A percentile compares a stretch with the other conserved stretches of the same genome.
Evolutionary conservation across 2,329 filamentous ascomycete genomes (phyloP).

Genomic region (Phaeosphaeria sp.): DNA sequence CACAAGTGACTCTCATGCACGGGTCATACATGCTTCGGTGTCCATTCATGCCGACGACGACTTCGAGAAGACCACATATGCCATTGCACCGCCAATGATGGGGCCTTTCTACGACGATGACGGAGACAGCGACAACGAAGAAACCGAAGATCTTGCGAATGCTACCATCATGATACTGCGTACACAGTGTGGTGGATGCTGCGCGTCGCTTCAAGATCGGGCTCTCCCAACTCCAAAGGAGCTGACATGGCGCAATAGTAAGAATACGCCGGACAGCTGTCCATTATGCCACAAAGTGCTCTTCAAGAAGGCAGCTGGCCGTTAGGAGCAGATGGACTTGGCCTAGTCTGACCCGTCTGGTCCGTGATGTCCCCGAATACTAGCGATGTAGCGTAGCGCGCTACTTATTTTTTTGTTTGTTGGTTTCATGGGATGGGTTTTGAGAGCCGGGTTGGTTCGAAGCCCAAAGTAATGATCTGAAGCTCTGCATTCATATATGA

Average conservation of each 20-base stretch:
- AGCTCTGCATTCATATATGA: too few species aligned
- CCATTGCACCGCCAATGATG: background rate
- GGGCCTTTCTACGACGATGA: background rate
- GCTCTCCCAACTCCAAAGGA: background rate
- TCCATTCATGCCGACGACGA: background rate
- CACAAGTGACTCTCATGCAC: background rate
- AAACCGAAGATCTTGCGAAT: background rate
- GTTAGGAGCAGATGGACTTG: background rate
- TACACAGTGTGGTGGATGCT: background rate
- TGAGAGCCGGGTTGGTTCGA: too few species aligned
- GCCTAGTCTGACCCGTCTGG: background rate
- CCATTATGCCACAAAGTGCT: conserved; percentile 19
- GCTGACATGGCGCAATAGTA: conserved; percentile 11
- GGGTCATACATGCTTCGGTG: background rate
- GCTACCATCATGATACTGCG: background rate
- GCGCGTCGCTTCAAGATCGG: background rate
- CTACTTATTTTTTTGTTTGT: too few species aligned
- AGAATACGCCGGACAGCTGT: conserved; percentile 12
- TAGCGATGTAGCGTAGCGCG: too few species aligned
- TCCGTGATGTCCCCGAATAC: too few species aligned
- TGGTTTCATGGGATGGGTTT: too few species aligned
- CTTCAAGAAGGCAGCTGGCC: conserved; percentile 1
- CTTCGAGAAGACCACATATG: background rate
- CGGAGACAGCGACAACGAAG: background rate
- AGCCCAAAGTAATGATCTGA: too few species aligned